Base-by-base conservation (phyloP, 805 yeast species). In the Ogataea glucozyma region DNA sequence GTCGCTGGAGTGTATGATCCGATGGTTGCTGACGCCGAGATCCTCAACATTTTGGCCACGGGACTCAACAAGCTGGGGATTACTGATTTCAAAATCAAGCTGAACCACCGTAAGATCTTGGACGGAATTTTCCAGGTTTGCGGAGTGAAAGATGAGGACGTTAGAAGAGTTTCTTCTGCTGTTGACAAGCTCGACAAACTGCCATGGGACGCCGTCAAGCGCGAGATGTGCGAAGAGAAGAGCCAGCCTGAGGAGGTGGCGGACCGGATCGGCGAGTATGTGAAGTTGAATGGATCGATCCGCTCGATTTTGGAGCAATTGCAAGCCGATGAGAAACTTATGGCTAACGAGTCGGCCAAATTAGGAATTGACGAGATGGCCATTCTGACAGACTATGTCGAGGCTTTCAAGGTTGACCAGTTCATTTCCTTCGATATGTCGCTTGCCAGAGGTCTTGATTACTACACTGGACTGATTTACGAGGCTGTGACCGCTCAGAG, bases 1-100 rank as follows among this genome's bases (percentile, higher is more conserved):
- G 74, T 93, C 60, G 99, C 99, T 17, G 99, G 99, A 40, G 67
- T 65, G 44, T 91, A 85, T 64, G 99, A 93, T 59, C 59, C 82
- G 21, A 93, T 93, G 99, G 93, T 93, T 35, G 96, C 99, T 18
- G 99, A 93, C 64, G 81, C 97, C 7, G 99, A 93, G 70, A 73
- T 83, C 45, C 75, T 93, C 70, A 79, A 85, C 46, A 72, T 93
- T 44, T 67, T 85, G 26, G 91, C 87, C 42, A 95, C 88, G 64
- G 97, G 97, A 45, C 75, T 93, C 53, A 78, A 81, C 9, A 78
- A 81, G 6, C 73, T 93, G 53, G 97, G 97, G 13, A 86, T 93
- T 60, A 70, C 71, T 19, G 97, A 89, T 52, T 93, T 90, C 73
- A 91, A 88, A 64, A 75, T 93, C 64, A 93, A 93, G 69, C 67